Base-by-base conservation (phyloP, 2,329 filamentous ascomycete species). In the Xylariaceae sp. region DNA sequence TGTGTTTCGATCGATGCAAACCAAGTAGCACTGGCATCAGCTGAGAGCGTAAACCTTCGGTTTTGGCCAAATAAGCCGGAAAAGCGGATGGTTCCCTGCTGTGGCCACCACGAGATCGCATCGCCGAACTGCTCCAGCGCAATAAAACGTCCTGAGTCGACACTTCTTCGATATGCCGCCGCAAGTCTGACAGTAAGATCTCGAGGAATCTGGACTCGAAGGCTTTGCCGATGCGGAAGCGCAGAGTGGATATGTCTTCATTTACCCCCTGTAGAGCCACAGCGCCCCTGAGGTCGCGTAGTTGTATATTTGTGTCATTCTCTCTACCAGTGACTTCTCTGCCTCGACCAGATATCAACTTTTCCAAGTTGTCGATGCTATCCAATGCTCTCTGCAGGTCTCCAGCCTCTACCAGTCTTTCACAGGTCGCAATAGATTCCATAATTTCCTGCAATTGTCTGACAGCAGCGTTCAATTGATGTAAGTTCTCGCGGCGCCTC, bases 131-230 rank as follows among this genome's bases (percentile, higher is more conserved):
- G 47, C 86, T 89, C 89, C 92, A 96, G 57, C 94, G 81, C 59
- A 89, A 83, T 11, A 99, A 71, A 1, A 95, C 92, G 42, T 89
- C 85, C 32, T 82, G 72, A 1, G 73, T 72, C 1, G 89, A 83
- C 2, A 94, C 85, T 2, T 77, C 81, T 46, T 88, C 83, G 27
- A 90, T 77, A 65, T 99, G 94, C n/a, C 80, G 76, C 45, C 88
- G 82, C 38, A 97, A 70, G 67, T 99, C 94, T 3, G 77, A 78
- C 30, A 97, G 76, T 15, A 99, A 75, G 27, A 88, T 81, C 51
- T 84, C 81, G 30, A 94, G 75, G 61, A 97, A 95, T 40, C 85
- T 84, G 2, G 79, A 73, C 66, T 97, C 91, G 63, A 91, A 97
- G 0, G 85, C 88, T 67, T 87, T 90, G 18, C 94, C 94, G 50